Evolutionary conservation across 2,329 filamentous ascomycete species (phyloP).

Genomic region (Emergomyces pasteurianus): DNA sequence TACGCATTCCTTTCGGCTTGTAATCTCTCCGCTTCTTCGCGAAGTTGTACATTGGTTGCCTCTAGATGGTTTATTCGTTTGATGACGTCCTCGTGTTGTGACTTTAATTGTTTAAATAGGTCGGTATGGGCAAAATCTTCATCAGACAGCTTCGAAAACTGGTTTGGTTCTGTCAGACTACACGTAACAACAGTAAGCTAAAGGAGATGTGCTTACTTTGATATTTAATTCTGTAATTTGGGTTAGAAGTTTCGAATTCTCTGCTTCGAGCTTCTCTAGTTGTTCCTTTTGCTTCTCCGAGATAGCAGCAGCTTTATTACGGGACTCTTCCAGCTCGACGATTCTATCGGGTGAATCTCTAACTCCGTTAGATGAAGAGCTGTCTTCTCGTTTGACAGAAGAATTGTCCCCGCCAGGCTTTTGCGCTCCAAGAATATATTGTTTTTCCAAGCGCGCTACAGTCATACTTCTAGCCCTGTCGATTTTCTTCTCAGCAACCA

Average conservation of each 20-base stretch:
- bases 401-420: constrained; percentile 33
- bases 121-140: constrained; percentile 91
- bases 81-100: constrained; percentile 83
- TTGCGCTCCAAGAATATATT: constrained; percentile 60
- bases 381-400: constrained; percentile 39
- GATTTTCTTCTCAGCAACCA: constrained; percentile 89
- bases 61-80: constrained; percentile 86
- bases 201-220: constrained; percentile 31
- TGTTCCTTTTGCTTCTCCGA: constrained; percentile 81
- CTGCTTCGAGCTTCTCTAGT: constrained; percentile 62
- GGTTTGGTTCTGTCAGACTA: constrained; percentile 42
- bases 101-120: constrained; percentile 82
- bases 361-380: constrained; percentile 44
- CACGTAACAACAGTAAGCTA: constrained; percentile 24
- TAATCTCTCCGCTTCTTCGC: constrained; percentile 73
- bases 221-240: constrained; percentile 64
- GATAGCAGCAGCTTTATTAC: constrained; percentile 65
- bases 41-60: constrained; percentile 71
- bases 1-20: constrained; percentile 77
- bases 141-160: constrained; percentile 64
- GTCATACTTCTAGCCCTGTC: constrained; percentile 81
- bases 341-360: constrained; percentile 32
- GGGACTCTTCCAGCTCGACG: constrained; percentile 60
- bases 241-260: constrained; percentile 62
- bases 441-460: constrained; percentile 82